phyloP scores from a whole-genome alignment of 345 rosid genomes.

The Melastoma malabathricum region DNA sequence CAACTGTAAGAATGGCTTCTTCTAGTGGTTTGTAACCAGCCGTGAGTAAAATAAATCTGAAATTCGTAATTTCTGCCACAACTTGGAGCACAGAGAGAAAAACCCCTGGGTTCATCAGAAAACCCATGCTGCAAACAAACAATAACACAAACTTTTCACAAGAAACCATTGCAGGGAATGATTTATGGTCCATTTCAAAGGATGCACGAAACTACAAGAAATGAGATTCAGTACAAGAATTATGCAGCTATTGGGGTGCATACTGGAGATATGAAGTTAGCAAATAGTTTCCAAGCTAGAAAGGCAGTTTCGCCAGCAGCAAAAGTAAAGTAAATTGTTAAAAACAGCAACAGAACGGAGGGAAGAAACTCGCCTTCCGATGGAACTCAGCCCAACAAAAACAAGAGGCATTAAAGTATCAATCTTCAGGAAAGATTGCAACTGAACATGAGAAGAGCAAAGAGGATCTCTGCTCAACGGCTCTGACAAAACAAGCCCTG shows the following conservation, averaged over 20 bases:
- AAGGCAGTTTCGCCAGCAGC: too few relatives aligned
- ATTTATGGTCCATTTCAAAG: background rate
- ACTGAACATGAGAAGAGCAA: slow-evolving; percentile 47
- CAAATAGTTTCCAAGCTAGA: too few relatives aligned
- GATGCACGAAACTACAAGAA: background rate
- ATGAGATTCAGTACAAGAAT: too few relatives aligned
- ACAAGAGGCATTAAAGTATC: slow-evolving; percentile 32
- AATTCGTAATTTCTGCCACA: slow-evolving; percentile 24
- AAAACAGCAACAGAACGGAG: background rate
- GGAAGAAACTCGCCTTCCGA: slow-evolving; percentile 53
- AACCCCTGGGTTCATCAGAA: slow-evolving; percentile 33
- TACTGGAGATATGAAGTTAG: too few relatives aligned
- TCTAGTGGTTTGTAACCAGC: slow-evolving; percentile 43
- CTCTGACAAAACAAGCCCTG: slow-evolving; percentile 14
- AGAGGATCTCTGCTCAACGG: slow-evolving; percentile 11
- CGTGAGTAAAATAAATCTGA: slow-evolving; percentile 46
- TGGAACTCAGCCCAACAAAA: slow-evolving; percentile 63
- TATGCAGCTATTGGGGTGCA: too few relatives aligned
- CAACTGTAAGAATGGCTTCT: slow-evolving; percentile 21
- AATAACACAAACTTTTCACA: slow-evolving; percentile 1
- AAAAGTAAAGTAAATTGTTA: background rate
- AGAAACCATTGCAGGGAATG: too few relatives aligned
- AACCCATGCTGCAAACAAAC: slow-evolving; percentile 43
- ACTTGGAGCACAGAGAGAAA: slow-evolving; percentile 36
- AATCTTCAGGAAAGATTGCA: slow-evolving; percentile 36